Evolutionary conservation across 2,329 filamentous ascomycete genomes (phyloP), one percentile per base, ranked within the genome.

Genomic region (Colletotrichum paranaense): DNA sequence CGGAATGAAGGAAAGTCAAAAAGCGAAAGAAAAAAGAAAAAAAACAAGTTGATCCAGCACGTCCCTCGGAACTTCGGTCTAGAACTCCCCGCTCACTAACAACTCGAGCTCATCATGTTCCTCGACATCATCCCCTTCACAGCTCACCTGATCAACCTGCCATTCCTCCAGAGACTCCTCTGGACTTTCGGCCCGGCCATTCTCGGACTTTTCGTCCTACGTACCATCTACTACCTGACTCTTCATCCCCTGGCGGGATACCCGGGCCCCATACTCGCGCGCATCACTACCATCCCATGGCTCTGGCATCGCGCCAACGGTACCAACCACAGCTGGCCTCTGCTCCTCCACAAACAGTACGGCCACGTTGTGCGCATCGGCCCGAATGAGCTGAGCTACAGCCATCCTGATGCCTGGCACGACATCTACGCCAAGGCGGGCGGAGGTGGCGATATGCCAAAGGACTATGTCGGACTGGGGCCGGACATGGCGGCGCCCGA

Each of bases 381-480:
- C 35, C 73, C 73, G 1, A 75, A 71, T 28, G 73, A 75, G 71
- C 71, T 75, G 35, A 74, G 71, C 67, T 75, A 74, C 71, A 73
- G 53, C 28, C 67, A 75, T 35, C 71, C 67, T 19, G 73, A 69
- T 24, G 73, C 73, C 32, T 75, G 73, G 73, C 72, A 75, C 24
- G 73, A 75, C 63, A 76, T 76, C 56, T 75, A 71, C 46, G 66
- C 70, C 55, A 73, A 65, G 60, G 55, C 68, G 35, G 74, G 68
- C 52, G 62, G 60, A 22, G 74, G 26, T n/a, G 74, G 63, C 65
- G 74, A 24, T 75, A 79, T 52, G 46, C 70, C 70, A 42, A 76
- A 77, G 22, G 76, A 80, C 32, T 77, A 79, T 42, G 75, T 77
- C 70, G 79, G 81, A 64, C 66, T 73, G 80, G 82, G 74, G 76